Base-by-base conservation (phyloP, 805 yeast genomes). In the Candida wancherniae region DNA sequence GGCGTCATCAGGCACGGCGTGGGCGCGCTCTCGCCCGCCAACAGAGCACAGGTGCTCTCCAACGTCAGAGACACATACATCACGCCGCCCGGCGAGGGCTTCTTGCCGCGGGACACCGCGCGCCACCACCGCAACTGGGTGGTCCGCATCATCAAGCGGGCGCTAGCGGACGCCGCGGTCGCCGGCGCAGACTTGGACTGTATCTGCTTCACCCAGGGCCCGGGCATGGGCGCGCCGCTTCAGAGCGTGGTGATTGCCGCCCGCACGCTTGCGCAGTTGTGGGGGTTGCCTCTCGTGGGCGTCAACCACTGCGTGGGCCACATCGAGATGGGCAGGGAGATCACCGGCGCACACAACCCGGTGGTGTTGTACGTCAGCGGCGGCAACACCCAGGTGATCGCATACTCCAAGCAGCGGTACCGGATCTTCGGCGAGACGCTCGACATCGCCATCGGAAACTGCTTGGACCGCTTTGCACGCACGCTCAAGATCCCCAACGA, bases 161-260 rank as follows among this genome's bases (percentile, higher is more conserved):
- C 97, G 0, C 49, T 92, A 24, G 53, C 55, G 2, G 88, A 80
- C 24, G 80, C 94, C 2, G 55, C 60, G 0, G 48, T 85, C 5
- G 44, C 47, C 2, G 64, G 70, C 5, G 37, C 45, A 6, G 83
- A 83, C 26, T 50, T 81, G 5, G 88, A 83, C 57, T 80, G 84
- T 29, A 83, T 92, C 28, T 86, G 95, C 55, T 92, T 92, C 55
- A 92, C 98, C 1, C 94, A 84, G 58, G 98, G 98, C 4, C 99
- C 98, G 1, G 99, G 99, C 1, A 92, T 92, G 97, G 99, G 99
- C 3, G 97, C 97, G 1, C 99, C 99, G 0, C 62, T 92, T 31
- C 95, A 92, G 47, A 77, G 90, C 34, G 96, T 87, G 22, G 97
- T 82, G 3, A 69, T 92, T 28, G 94, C 94, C 1, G 97, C 98